A percentile compares a stretch with the other conserved stretches of the same genome.
These are phyloP conservation scores for Phytophthora fragariae DNA, from an alignment of 352 stramenopile species.

Conservation along the genomic window DNA sequence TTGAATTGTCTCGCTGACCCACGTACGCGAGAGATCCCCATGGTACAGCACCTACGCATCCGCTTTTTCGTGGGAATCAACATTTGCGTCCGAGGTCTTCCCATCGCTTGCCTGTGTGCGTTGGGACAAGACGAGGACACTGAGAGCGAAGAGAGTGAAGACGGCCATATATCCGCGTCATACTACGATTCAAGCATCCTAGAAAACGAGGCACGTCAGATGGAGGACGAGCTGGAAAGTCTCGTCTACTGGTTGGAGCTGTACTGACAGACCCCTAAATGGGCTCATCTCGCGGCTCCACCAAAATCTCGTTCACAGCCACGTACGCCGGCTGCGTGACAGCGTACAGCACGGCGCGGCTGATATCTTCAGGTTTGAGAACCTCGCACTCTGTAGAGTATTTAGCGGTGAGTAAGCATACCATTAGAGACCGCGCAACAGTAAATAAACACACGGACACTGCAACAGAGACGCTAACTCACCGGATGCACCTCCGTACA, in stretches of 20 bases:
- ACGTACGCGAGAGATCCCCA: slow-evolving; percentile 57
- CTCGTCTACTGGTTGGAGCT: slow-evolving; percentile 54
- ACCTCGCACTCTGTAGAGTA: slow-evolving; percentile 70
- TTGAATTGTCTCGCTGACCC: slow-evolving; percentile 55
- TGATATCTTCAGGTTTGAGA: slow-evolving; percentile 87
- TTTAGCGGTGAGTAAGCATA: slow-evolving; percentile 18
- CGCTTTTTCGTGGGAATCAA: slow-evolving; percentile 59
- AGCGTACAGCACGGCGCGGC: slow-evolving; percentile 88
- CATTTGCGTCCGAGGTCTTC: slow-evolving; percentile 58
- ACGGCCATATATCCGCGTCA: slow-evolving; percentile 31
- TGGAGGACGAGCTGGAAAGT: slow-evolving; percentile 58
- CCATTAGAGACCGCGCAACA: slow-evolving; percentile 24
- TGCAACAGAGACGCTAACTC: slow-evolving; percentile 9
- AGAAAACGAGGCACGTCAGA: slow-evolving; percentile 49
- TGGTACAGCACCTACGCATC: slow-evolving; percentile 67
- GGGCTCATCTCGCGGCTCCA: slow-evolving; percentile 90
- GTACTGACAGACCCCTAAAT: slow-evolving; percentile 49
- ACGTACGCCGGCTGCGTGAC: slow-evolving; percentile 88
- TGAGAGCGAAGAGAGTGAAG: slow-evolving; percentile 24
- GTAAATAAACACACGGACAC: slow-evolving; percentile 18
- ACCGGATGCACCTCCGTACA: slow-evolving; percentile 67
- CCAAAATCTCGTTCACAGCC: slow-evolving; percentile 91
- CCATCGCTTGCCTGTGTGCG: slow-evolving; percentile 65
- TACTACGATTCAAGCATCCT: slow-evolving; percentile 51
- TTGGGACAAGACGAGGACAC: slow-evolving; percentile 51